Percentiles rank a stretch among this genome's conserved stretches.
Conservation (phyloP, 2,329 filamentous ascomycete species). For the Exophiala dermatitidis region DNA sequence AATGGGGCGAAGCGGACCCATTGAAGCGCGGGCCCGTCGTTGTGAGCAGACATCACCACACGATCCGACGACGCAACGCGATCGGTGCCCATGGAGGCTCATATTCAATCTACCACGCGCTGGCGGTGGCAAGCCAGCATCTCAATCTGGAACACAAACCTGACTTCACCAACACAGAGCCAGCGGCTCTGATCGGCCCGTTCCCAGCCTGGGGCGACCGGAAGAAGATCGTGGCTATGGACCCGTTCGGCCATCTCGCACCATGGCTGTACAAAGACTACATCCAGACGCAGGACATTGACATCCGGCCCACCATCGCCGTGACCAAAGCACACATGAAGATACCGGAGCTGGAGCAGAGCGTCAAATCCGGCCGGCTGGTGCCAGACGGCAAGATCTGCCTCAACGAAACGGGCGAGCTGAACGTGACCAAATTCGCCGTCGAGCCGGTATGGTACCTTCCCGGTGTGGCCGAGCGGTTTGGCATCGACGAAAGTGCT, state of each 20-base stretch:
- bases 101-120: constrained; percentile 91
- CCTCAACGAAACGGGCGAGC: constrained; percentile 74
- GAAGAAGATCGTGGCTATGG: constrained; percentile 97
- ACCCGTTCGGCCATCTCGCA: constrained; percentile 80
- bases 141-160: constrained; percentile 73
- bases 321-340: constrained; percentile 93
- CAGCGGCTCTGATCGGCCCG: constrained; percentile 79
- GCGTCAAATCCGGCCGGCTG: constrained; percentile 70
- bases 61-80: constrained; percentile 70
- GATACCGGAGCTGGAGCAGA: constrained; percentile 87
- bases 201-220: constrained; percentile 83
- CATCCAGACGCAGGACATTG: constrained; percentile 66
- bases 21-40: constrained; percentile 75
- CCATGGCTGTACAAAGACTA: constrained; percentile 76
- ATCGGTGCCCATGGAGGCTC: constrained; percentile 76
- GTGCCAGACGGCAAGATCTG: constrained; percentile 81
- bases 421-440: constrained; percentile 92
- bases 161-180: constrained; percentile 79
- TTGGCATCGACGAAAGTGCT: constrained; percentile 86
- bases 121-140: constrained; percentile 86
- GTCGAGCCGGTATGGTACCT: constrained; percentile 92
- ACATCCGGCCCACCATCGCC: constrained; percentile 84
- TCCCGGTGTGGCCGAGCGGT: constrained; percentile 81
- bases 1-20: constrained; percentile 77
- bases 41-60: constrained; percentile 68